Conservation (phyloP, 495 filamentous ascomycete species). For the Parathielavia appendiculata region DNA sequence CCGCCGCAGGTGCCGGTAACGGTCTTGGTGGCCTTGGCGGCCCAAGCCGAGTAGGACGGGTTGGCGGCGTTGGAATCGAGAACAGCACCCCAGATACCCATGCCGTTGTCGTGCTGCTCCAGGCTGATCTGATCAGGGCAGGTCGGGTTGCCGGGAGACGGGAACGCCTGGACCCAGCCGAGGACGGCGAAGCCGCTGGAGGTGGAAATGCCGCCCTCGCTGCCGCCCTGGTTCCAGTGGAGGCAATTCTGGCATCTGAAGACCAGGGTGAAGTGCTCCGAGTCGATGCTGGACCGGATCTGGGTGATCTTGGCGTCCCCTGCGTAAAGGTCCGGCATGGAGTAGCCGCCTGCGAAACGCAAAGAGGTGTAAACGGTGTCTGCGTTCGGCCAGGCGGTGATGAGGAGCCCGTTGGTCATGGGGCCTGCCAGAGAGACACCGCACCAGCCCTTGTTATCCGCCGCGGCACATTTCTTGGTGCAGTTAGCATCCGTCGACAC, state of each 20-base stretch:
- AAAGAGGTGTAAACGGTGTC: slow-evolving; percentile 49
- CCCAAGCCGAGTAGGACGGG: slow-evolving; percentile 49
- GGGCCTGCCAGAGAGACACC: slow-evolving; percentile 50
- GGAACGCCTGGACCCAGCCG: slow-evolving; percentile 35
- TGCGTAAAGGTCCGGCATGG: slow-evolving; percentile 52
- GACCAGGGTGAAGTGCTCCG: slow-evolving; percentile 50
- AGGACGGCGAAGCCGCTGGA: slow-evolving; percentile 25
- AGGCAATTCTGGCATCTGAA: slow-evolving; percentile 62
- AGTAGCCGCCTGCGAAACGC: slow-evolving; percentile 53
- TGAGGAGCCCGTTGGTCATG: slow-evolving; percentile 56
- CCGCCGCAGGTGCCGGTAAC: slow-evolving; percentile 36
- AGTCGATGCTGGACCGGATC: slow-evolving; percentile 51
- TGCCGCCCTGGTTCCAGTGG: slow-evolving; percentile 41
- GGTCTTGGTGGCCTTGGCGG: slow-evolving; percentile 41
- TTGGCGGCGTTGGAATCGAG: slow-evolving; percentile 40
- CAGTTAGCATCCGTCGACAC: slow-evolving; percentile 14
- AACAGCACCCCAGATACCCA: slow-evolving; percentile 42
- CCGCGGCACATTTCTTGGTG: slow-evolving; percentile 29
- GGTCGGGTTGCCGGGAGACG: slow-evolving; percentile 30
- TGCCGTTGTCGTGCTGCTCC: slow-evolving; percentile 35
- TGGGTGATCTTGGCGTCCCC: slow-evolving; percentile 54
- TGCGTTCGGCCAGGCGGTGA: slow-evolving; percentile 52
- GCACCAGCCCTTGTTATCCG: slow-evolving; percentile 47
- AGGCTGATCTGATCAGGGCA: slow-evolving; percentile 33
- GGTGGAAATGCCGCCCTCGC: slow-evolving; percentile 22